These are phyloP conservation scores for Pilasporangium apinafurcum DNA, from an alignment of 352 stramenopile species.

Conservation along the genomic window DNA sequence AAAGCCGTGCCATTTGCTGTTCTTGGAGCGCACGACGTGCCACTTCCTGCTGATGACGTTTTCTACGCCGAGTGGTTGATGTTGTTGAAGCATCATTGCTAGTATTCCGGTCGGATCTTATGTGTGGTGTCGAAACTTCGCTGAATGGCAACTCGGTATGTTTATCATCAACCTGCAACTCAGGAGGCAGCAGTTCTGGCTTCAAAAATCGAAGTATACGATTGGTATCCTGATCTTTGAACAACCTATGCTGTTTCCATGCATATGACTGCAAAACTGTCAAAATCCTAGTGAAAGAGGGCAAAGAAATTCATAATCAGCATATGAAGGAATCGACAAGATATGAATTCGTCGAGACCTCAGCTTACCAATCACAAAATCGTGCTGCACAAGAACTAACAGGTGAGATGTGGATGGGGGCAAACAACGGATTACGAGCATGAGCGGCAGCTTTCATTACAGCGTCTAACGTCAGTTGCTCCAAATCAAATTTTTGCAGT, in stretches of 20 bases:
- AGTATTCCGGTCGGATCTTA: not conserved
- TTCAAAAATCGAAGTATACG: constrained; percentile 46
- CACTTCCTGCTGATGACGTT: constrained; percentile 14
- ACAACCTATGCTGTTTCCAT: constrained; percentile 35
- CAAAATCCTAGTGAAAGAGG: constrained; percentile 27
- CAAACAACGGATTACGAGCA: constrained; percentile 64
- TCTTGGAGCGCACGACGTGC: constrained; percentile 51
- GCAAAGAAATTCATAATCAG: not conserved
- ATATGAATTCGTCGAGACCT: too few species aligned
- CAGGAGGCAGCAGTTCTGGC: constrained; percentile 28
- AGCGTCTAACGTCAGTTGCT: constrained; percentile 17
- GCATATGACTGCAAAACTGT: constrained; percentile 59
- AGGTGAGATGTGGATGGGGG: constrained; percentile 46
- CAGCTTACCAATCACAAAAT: constrained; percentile 85
- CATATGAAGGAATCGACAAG: not conserved
- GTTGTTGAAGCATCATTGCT: too few species aligned
- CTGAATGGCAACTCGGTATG: not conserved
- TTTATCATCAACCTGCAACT: constrained; percentile 8
- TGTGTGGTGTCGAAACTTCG: not conserved
- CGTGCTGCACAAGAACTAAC: constrained; percentile 83
- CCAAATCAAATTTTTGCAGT: constrained; percentile 39
- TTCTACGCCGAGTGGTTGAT: not conserved
- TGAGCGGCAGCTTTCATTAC: constrained; percentile 39
- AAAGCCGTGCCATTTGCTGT: constrained; percentile 70
- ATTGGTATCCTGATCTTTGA: constrained; percentile 35